These are phyloP conservation scores for Metschnikowia shivogae DNA, from an alignment of 805 yeast species.

Conservation along the genomic window DNA sequence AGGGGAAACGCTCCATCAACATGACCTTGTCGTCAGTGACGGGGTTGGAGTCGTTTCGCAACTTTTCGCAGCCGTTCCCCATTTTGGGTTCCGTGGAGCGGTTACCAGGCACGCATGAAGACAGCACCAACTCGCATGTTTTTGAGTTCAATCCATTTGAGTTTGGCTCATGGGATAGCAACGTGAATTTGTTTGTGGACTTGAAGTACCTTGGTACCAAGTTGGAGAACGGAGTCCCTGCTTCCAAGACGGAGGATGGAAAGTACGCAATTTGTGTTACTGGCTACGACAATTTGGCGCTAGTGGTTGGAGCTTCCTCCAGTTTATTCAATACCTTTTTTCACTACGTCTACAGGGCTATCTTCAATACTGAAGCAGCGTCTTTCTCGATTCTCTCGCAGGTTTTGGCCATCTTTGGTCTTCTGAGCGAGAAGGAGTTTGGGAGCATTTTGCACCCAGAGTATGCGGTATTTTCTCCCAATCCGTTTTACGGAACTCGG, in stretches of 20 bases:
- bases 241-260: constrained; percentile 18
- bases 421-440: constrained; percentile 6
- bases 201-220: constrained; percentile 50
- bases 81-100: constrained; percentile 41
- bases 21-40: constrained; percentile 36
- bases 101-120: constrained; percentile 28
- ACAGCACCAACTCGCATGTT: constrained; percentile 38
- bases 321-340: constrained; percentile 52
- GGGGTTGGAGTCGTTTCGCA: constrained; percentile 31
- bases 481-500: constrained; percentile 45
- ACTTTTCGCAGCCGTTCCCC: constrained; percentile 46
- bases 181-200: constrained; percentile 45
- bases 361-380: constrained; percentile 17
- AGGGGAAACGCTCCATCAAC: constrained; percentile 30
- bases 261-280: constrained; percentile 39
- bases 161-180: constrained; percentile 63
- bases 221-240: constrained; percentile 41
- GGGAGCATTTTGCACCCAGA: constrained; percentile 48
- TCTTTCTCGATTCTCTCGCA: constrained; percentile 11
- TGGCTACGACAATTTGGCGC: constrained; percentile 57
- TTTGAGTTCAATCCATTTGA: constrained; percentile 64
- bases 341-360: constrained; percentile 42
- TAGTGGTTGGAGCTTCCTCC: constrained; percentile 61
- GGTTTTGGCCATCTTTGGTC: constrained; percentile 13
- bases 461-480: constrained; percentile 58